Percentiles rank a stretch among this genome's conserved stretches.
phyloP scores from a whole-genome alignment of 176 grass and related monocot species.

The Paspalum vaginatum region DNA sequence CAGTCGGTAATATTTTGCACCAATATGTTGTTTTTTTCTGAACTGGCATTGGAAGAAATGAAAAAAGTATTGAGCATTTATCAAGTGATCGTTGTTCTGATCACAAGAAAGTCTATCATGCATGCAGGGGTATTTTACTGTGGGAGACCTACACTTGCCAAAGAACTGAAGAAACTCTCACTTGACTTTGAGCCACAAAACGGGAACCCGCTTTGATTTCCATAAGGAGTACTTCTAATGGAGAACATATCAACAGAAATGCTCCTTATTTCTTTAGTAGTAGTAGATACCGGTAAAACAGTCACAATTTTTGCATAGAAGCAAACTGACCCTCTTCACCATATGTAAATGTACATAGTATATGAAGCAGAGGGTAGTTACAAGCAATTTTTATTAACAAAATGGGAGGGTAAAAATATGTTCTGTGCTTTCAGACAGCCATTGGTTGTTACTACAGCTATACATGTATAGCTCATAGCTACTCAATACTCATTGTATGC shows the following conservation, averaged over 20 bases:
- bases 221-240: slow-evolving; percentile 78
- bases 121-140: slow-evolving; percentile 77
- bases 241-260: slow-evolving; percentile 25
- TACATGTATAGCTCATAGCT: slow-evolving; percentile 40
- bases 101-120: slow-evolving; percentile 22
- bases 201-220: slow-evolving; percentile 65
- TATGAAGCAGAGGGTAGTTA: slow-evolving; percentile 46
- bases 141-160: slow-evolving; percentile 62
- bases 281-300: slow-evolving; percentile 34
- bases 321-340: slow-evolving; percentile 40
- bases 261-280: not conserved
- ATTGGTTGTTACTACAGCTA: slow-evolving; percentile 35
- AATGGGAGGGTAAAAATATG: slow-evolving; percentile 30
- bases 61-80: not conserved
- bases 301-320: slow-evolving; percentile 43
- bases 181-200: slow-evolving; percentile 69
- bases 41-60: not conserved
- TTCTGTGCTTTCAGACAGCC: not conserved
- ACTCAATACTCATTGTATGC: slow-evolving; percentile 14
- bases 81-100: slow-evolving; percentile 3
- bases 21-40: not conserved
- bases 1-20: slow-evolving; percentile 62
- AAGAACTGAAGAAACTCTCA: slow-evolving; percentile 70
- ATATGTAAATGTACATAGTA: slow-evolving; percentile 73
- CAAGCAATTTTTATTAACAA: slow-evolving; percentile 48